Percentiles rank a stretch among this genome's conserved stretches.
These are phyloP conservation scores for Funneliformis geosporum DNA, from an alignment of 192 early-diverging fungal genomes.

Conservation along the genomic window DNA sequence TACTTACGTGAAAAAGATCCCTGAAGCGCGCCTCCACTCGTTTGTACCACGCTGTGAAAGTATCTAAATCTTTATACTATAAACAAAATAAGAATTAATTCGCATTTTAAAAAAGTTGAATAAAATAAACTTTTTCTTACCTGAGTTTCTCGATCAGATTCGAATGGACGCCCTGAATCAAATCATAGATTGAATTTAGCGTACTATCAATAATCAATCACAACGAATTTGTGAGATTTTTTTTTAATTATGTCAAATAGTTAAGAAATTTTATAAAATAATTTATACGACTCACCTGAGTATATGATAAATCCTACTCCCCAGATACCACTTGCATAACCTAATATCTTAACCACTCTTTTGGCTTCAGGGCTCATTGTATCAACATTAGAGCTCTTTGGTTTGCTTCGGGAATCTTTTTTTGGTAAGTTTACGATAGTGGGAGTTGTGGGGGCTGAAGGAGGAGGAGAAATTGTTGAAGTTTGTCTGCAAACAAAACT, in stretches of 20 bases:
- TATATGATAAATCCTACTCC: not conserved
- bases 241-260: not conserved
- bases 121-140: not conserved
- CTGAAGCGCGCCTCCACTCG: conserved; percentile 10
- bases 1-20: conserved; percentile 27
- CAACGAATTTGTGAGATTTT: not conserved
- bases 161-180: conserved; percentile 29
- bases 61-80: conserved; percentile 27
- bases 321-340: too few relatives aligned
- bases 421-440: not conserved
- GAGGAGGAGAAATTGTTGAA: not conserved
- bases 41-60: conserved; percentile 21
- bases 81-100: not conserved
- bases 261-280: not conserved
- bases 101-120: not conserved
- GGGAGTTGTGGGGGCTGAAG: not conserved
- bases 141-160: conserved; percentile 22
- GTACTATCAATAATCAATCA: not conserved
- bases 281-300: not conserved
- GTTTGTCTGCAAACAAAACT: not conserved
- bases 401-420: not conserved
- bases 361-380: not conserved
- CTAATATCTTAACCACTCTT: not conserved
- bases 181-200: not conserved
- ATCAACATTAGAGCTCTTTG: not conserved